Percentiles rank a stretch among this genome's conserved stretches.
phyloP scores from a whole-genome alignment of 352 stramenopile species.

The Phytophthora tentaculata region DNA sequence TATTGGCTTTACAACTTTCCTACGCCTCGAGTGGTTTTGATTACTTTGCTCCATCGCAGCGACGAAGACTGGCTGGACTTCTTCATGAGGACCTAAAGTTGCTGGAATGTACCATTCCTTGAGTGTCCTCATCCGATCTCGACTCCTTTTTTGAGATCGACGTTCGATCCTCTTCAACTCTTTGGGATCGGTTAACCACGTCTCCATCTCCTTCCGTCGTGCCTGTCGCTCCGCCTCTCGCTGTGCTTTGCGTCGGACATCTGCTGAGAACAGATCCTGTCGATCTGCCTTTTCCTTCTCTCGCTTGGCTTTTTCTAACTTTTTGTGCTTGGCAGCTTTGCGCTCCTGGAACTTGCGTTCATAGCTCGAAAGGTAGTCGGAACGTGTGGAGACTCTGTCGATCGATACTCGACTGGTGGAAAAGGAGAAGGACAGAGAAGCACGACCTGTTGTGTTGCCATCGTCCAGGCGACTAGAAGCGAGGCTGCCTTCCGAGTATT shows the following conservation, averaged over 20 bases:
- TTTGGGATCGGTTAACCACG: conserved; percentile 52
- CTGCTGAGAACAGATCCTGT: conserved; percentile 51
- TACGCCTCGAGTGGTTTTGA: conserved; percentile 4
- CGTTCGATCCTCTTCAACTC: conserved; percentile 43
- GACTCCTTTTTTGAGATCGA: conserved; percentile 45
- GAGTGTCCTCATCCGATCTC: conserved; percentile 47
- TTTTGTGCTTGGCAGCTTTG: conserved; percentile 61
- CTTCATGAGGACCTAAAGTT: conserved; percentile 14
- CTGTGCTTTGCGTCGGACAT: conserved; percentile 53
- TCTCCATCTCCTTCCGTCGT: conserved; percentile 58
- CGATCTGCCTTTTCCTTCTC: conserved; percentile 48
- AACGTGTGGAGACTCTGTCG: conserved; percentile 47
- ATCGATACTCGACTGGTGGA: conserved; percentile 37
- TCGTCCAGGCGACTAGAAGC: conserved; percentile 36
- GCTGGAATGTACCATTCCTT: conserved; percentile 59
- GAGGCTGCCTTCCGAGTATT: conserved; percentile 35
- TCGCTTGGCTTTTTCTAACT: conserved; percentile 53
- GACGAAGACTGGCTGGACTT: conserved; percentile 58
- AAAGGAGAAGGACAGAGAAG: conserved; percentile 52
- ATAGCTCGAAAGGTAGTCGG: conserved; percentile 58
- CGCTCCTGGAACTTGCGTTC: conserved; percentile 65
- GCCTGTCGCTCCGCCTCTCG: conserved; percentile 56
- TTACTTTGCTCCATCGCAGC: conserved; percentile 9
- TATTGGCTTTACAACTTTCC: conserved; percentile 10
- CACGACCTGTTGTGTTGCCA: conserved; percentile 28